Evolutionary conservation across 257 asterid species (phyloP).

Genomic region (Ocimum tenuiflorum): DNA sequence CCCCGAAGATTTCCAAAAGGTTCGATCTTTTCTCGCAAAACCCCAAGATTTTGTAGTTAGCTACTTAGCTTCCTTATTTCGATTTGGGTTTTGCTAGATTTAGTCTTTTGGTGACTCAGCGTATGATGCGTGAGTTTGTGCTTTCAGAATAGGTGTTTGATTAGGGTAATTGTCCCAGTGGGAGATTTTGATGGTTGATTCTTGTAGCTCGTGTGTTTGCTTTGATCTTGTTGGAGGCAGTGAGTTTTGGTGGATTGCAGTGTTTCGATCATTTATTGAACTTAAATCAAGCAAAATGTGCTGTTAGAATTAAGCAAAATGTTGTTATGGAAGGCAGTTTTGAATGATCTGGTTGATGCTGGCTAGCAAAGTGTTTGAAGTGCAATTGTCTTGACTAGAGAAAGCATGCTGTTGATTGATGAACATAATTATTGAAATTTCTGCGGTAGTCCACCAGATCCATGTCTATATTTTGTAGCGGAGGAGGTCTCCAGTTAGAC

Average conservation of each 20-base stretch:
- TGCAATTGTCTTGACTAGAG: background rate
- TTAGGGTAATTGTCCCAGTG: background rate
- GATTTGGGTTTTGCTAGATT: background rate
- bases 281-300: background rate
- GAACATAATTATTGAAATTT: background rate
- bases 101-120: background rate
- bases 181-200: slow-evolving; percentile 8
- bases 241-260: background rate
- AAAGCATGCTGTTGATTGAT: background rate
- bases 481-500: too few relatives aligned
- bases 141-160: background rate
- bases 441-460: background rate
- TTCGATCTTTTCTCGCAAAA: slow-evolving; percentile 6
- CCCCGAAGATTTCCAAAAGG: slow-evolving; percentile 74
- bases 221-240: background rate
- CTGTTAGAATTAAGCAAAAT: background rate
- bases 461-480: background rate
- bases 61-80: background rate
- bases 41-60: background rate
- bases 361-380: background rate
- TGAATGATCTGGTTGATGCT: background rate
- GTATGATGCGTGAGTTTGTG: background rate
- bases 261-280: background rate
- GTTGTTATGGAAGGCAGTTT: background rate
- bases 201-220: background rate